phyloP scores from a whole-genome alignment of 1,284 basidiomycete genomes.

The Pseudozyma hubeiensis region DNA sequence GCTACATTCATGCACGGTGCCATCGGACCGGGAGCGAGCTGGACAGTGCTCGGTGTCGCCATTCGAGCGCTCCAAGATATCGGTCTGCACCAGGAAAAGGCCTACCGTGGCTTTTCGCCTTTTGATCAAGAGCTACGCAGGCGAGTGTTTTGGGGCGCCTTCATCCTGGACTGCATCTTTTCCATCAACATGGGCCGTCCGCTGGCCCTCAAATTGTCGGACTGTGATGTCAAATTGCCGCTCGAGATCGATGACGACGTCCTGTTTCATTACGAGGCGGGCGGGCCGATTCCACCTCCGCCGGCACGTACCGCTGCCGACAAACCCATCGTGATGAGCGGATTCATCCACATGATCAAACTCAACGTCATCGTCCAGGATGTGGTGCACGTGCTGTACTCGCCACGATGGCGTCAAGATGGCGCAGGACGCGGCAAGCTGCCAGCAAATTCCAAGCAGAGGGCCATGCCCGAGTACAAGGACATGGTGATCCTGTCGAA shows the following conservation, averaged over 20 bases:
- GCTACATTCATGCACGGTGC: slow-evolving; percentile 58
- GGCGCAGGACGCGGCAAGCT: slow-evolving; percentile 23
- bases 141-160: slow-evolving; percentile 59
- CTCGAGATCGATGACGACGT: slow-evolving; percentile 48
- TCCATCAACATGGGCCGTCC: slow-evolving; percentile 63
- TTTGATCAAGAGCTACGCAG: slow-evolving; percentile 59
- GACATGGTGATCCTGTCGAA: slow-evolving; percentile 57
- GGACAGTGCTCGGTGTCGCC: slow-evolving; percentile 61
- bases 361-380: slow-evolving; percentile 58
- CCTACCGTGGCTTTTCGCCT: slow-evolving; percentile 51
- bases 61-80: slow-evolving; percentile 62
- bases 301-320: slow-evolving; percentile 13
- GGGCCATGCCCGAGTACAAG: slow-evolving; percentile 51
- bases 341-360: slow-evolving; percentile 60
- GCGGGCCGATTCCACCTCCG: slow-evolving; percentile 26
- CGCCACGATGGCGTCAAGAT: slow-evolving; percentile 40
- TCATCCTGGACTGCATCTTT: slow-evolving; percentile 61
- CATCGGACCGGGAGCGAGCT: slow-evolving; percentile 57
- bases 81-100: slow-evolving; percentile 60
- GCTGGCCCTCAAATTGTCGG: slow-evolving; percentile 50
- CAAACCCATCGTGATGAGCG: slow-evolving; percentile 49
- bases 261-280: slow-evolving; percentile 38
- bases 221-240: slow-evolving; percentile 57
- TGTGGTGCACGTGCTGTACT: slow-evolving; percentile 54
- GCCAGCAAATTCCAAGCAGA: slow-evolving; percentile 13